These are phyloP conservation scores for Ordospora pajunii DNA, from an alignment of 371 early-diverging fungal genomes.

Conservation along the genomic window DNA sequence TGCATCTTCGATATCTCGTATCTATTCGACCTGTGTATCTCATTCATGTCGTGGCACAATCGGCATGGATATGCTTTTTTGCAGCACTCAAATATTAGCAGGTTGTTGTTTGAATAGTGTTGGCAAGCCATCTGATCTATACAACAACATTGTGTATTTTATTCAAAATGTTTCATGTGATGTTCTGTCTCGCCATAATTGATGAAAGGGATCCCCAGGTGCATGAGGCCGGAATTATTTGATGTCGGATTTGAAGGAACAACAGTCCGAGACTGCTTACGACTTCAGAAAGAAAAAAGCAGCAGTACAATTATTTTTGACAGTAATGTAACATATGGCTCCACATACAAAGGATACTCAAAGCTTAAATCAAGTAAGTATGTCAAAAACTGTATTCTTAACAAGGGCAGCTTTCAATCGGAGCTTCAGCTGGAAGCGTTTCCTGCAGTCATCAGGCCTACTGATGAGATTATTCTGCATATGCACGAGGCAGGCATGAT, in stretches of 20 bases:
- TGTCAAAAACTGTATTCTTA: neutral
- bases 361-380: neutral
- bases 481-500: neutral
- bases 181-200: neutral
- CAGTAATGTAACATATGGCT: neutral
- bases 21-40: slow-evolving; percentile 71
- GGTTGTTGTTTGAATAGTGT: slow-evolving; percentile 77
- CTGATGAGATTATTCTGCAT: neutral
- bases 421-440: slow-evolving; percentile 2
- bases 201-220: neutral
- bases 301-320: slow-evolving; percentile 10
- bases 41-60: slow-evolving; percentile 81
- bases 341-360: neutral
- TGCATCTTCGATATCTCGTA: slow-evolving; percentile 70
- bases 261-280: slow-evolving; percentile 4
- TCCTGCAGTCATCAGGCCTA: slow-evolving; percentile 7
- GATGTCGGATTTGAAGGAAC: slow-evolving; percentile 31
- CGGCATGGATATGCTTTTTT: slow-evolving; percentile 75
- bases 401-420: neutral
- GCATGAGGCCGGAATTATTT: slow-evolving; percentile 8
- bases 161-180: neutral
- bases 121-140: slow-evolving; percentile 63
- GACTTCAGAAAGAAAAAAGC: neutral
- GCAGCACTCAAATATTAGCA: slow-evolving; percentile 80
- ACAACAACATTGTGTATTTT: no score